Conservation (phyloP, 768 basidiomycete genomes). For the Phanerochaete sordida region DNA sequence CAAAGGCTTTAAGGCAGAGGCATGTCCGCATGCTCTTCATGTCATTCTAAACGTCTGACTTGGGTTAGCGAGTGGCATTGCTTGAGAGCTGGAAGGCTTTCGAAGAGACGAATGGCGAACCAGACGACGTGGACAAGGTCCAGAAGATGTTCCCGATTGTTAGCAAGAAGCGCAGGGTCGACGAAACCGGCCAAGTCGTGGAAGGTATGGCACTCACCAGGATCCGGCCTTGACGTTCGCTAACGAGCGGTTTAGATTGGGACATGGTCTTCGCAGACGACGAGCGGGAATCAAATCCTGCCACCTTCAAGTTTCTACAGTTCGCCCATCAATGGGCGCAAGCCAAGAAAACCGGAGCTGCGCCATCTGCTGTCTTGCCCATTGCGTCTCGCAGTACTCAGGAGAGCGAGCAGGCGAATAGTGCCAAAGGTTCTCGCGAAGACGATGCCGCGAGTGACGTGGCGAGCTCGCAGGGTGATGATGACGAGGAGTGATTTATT, state of each 20-base stretch:
- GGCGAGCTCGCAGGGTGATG: conserved; percentile 50
- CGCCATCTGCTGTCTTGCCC: conserved; percentile 32
- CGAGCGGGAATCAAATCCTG: conserved; percentile 89
- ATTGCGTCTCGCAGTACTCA: conserved; percentile 30
- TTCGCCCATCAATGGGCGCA: conserved; percentile 89
- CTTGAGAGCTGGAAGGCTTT: conserved; percentile 96
- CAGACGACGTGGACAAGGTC: conserved; percentile 75
- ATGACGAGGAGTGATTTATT: conserved; percentile 21
- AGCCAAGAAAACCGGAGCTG: conserved; percentile 35
- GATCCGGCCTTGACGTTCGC: too few species aligned
- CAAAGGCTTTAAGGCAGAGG: conserved; percentile 85
- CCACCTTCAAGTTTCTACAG: conserved; percentile 93
- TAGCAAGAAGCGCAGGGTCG: conserved; percentile 78
- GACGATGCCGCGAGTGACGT: conserved; percentile 46
- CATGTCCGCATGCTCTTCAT: conserved; percentile 32
- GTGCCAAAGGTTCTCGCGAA: conserved; percentile 18
- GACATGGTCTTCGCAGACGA: conserved; percentile 96
- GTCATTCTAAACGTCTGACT: not conserved
- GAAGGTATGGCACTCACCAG: conserved; percentile 61
- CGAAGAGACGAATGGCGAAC: conserved; percentile 75
- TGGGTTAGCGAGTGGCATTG: conserved; percentile 76
- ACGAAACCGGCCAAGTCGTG: conserved; percentile 82
- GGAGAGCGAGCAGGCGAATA: not conserved
- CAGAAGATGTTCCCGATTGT: conserved; percentile 92
- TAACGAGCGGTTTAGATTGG: conserved; percentile 59